phyloP scores from a whole-genome alignment of 2,329 filamentous ascomycete species.

The Ceratocystiopsis brevicomis region DNA sequence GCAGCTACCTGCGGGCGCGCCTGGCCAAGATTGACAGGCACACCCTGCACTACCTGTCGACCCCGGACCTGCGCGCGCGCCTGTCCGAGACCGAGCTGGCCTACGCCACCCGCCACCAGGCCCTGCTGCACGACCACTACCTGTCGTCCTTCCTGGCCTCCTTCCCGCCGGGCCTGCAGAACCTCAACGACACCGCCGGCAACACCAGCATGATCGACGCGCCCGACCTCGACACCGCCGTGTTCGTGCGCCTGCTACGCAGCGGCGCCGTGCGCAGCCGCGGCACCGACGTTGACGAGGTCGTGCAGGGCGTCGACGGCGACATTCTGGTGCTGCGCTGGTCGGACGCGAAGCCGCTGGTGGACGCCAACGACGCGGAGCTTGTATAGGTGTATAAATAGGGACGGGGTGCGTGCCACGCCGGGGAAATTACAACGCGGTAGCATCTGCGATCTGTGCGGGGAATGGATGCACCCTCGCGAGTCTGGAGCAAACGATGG shows the following conservation, averaged over 20 bases:
- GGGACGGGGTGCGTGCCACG: too few species aligned
- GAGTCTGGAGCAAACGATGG: too few species aligned
- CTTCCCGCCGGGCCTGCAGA: constrained; percentile 62
- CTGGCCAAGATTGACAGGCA: constrained; percentile 77
- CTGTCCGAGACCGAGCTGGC: constrained; percentile 61
- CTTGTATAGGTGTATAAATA: constrained; percentile 33
- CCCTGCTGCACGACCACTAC: constrained; percentile 71
- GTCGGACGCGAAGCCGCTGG: constrained; percentile 50
- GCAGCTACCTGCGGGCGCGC: constrained; percentile 65
- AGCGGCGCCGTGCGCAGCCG: constrained; percentile 39
- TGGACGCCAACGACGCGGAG: constrained; percentile 37
- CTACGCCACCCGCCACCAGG: constrained; percentile 72
- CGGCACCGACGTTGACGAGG: constrained; percentile 44
- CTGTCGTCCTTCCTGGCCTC: constrained; percentile 63
- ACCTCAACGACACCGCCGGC: constrained; percentile 76
- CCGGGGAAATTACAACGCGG: not conserved
- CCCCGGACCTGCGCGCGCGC: constrained; percentile 32
- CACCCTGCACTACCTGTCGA: constrained; percentile 52
- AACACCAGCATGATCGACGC: constrained; percentile 84
- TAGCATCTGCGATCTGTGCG: too few species aligned
- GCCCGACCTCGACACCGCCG: constrained; percentile 64
- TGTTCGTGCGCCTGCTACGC: constrained; percentile 59
- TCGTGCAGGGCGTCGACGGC: constrained; percentile 37
- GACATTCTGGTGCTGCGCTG: constrained; percentile 52
- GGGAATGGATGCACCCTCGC: too few species aligned